Base-by-base conservation (phyloP, 768 basidiomycete genomes). In the Collybia sordida region DNA sequence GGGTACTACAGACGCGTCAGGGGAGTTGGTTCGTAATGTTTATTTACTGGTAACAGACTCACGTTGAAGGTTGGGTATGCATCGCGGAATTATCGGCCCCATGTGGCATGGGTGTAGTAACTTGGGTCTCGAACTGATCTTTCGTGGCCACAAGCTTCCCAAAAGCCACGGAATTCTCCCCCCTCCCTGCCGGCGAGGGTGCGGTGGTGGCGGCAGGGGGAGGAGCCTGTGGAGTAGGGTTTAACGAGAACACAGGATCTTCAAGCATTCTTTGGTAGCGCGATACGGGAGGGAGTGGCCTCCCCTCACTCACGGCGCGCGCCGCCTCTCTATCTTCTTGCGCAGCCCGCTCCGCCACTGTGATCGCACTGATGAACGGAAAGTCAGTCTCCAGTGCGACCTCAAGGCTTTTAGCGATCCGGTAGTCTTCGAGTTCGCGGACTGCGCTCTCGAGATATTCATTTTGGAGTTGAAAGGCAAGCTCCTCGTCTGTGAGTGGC, bases 271-370 rank as follows among this genome's bases (percentile, higher is more conserved):
- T 52, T n/a, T 60, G 61, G 6, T 55, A 52, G n/a, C 51, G 19
- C 2, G 61, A 56, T 9, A 24, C 43, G 17, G 47, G 50, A 11
- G 59, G 56, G 18, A 57, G 42, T 12, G 18, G 35, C 12, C 19
- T 38, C 36, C 56, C 54, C 17, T 44, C 41, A 0, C 28, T 43
- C 39, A 58, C 45, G 23, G 53, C 49, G 12, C 50, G 46, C 18
- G 59, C 56, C 15, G 55, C 59, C n/a, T 34, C 38, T 21, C 47
- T 53, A 42, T 60, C 59, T 18, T 62, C 61, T 18, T 39, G 43
- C n/a, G 56, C 57, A 7, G 53, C 59, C 43, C 43, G 49, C 21
- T 62, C 59, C 19, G 35, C n/a, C 14, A 57, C 50, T 0, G 51
- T 28, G 8, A 54, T 17, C 31, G 44, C 44, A 23, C 40, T 47